Base-by-base conservation (phyloP, 305 asterid genomes). In the Fraxinus albicans region DNA sequence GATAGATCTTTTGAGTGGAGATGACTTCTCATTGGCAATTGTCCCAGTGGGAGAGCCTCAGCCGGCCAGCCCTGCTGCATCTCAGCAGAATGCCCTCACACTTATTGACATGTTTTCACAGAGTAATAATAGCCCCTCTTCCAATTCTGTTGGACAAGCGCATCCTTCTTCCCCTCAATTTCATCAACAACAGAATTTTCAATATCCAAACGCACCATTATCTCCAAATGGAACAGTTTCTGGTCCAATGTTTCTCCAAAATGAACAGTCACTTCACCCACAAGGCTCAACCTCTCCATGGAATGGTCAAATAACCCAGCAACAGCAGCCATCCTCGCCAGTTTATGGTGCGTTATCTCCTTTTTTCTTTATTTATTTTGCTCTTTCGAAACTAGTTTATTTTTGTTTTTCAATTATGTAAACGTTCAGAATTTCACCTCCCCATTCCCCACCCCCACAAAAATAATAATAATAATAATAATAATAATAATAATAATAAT, bases 1-100 rank as follows among this genome's bases (percentile, higher is more conserved):
- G 84, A 90, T 92, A 65, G 99, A 96, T 91, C 99, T 96, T 89
- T 89, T 96, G 88, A 96, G 98, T 80, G 98, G 99, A 86, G 98
- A 96, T 78, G 95, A 92, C 89, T 92, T 92, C 88, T 84, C 95
- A 8, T 81, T 92, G 88, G 98, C 99, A 73, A 89, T 94, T 82
- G 99, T 94, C 82, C 95, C 98, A n/a, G 92, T 92, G 29, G 94
- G 93, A 82, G 94, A 86, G 84, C 93, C 96, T 80, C 94, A 94
- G 89, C 92, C 95, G 47, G 88, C 86, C 17, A 90, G 91, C 84
- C 94, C 95, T 10, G 89, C 86, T 67, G 82, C 90, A 33, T 90
- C 97, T 85, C 93, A 95, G 83, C 94, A 93, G 85, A 93, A 96
- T 79, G 96, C 98, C 79, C 96, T 96, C 53, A 97, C 94, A 77